These are phyloP conservation scores for Prunus yedoensis DNA, from an alignment of 331 rosid genomes.

Conservation along the genomic window DNA sequence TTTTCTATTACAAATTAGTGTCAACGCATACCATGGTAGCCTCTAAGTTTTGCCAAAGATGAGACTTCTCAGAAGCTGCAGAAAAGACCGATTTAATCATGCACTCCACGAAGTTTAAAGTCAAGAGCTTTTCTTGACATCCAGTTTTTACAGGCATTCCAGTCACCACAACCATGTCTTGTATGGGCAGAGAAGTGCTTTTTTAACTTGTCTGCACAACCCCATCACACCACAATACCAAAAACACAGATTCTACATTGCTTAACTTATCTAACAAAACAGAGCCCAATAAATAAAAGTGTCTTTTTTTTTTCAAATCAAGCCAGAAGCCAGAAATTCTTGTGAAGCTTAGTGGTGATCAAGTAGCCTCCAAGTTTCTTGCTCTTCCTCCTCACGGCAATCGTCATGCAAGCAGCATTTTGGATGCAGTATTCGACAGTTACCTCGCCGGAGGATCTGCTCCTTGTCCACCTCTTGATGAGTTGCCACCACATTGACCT, in stretches of 20 bases:
- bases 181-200: not conserved
- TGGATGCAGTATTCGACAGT: slow-evolving; percentile 69
- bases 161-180: not conserved
- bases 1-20: no score
- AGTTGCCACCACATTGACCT: slow-evolving; percentile 47
- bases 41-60: no score
- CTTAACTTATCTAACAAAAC: no score
- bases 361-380: slow-evolving; percentile 76
- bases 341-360: slow-evolving; percentile 91
- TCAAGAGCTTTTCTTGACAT: not conserved
- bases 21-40: no score
- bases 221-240: no score
- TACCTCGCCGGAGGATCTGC: slow-evolving; percentile 31
- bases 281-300: no score
- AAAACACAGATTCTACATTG: no score
- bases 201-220: not conserved
- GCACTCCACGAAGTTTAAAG: not conserved
- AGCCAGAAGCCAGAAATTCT: slow-evolving; percentile 94
- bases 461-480: slow-evolving; percentile 35
- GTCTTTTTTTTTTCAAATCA: slow-evolving; percentile 1
- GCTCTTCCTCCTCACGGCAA: slow-evolving; percentile 83
- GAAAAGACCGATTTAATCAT: not conserved
- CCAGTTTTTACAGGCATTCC: not conserved
- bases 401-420: slow-evolving; percentile 73
- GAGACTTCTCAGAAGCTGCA: no score